phyloP scores from a whole-genome alignment of 352 stramenopile genomes.

The Phytophthora boehmeriae region DNA sequence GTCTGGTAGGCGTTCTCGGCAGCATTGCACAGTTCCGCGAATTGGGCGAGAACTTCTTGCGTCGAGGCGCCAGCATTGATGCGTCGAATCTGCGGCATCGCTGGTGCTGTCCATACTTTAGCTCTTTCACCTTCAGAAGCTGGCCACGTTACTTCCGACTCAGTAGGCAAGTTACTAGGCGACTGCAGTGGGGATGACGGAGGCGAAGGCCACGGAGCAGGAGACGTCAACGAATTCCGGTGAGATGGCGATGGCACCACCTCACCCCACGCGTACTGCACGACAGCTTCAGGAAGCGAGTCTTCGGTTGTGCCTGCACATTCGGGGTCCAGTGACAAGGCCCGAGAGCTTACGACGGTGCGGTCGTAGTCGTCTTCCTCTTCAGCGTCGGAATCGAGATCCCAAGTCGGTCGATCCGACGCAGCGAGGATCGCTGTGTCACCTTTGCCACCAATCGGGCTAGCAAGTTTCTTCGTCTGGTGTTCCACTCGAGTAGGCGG shows the following conservation, averaged over 20 bases:
- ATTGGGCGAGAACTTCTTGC: conserved; percentile 36
- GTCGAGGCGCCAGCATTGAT: conserved; percentile 34
- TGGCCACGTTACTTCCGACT: conserved; percentile 22
- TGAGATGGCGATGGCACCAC: conserved; percentile 30
- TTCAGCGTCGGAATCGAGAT: conserved; percentile 27
- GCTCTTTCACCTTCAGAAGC: conserved; percentile 15
- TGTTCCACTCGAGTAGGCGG: conserved; percentile 10
- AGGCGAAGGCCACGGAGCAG: conserved; percentile 23
- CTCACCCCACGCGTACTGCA: conserved; percentile 39
- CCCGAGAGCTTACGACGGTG: conserved; percentile 17
- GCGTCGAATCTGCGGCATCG: conserved; percentile 29
- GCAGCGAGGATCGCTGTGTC: conserved; percentile 9
- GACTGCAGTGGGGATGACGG: conserved; percentile 29
- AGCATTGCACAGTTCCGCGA: conserved; percentile 41
- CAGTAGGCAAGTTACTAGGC: conserved; percentile 16
- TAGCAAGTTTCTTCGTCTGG: neutral
- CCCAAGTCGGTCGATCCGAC: conserved; percentile 20
- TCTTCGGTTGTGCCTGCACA: conserved; percentile 11
- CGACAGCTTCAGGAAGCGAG: conserved; percentile 34
- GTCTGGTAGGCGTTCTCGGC: conserved; percentile 40
- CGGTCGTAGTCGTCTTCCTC: conserved; percentile 20
- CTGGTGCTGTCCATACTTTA: conserved; percentile 23
- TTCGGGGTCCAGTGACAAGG: conserved; percentile 12
- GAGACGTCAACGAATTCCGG: neutral
- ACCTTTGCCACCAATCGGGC: conserved; percentile 1